phyloP scores from a whole-genome alignment of 805 yeast genomes.

The Lipomyces yamadae region DNA sequence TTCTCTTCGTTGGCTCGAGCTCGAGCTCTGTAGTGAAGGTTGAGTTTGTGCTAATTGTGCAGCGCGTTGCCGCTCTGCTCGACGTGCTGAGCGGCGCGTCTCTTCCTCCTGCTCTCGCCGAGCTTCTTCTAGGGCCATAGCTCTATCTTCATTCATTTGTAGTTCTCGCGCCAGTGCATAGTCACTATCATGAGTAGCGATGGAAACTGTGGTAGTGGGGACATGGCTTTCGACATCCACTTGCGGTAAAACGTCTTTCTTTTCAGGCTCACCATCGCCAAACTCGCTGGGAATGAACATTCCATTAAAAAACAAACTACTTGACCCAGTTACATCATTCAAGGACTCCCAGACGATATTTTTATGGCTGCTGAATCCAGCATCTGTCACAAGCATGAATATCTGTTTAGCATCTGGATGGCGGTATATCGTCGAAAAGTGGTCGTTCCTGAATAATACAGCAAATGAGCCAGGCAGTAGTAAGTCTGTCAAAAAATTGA shows the following conservation, averaged over 20 bases:
- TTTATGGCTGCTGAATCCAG: slow-evolving; percentile 56
- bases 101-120: slow-evolving; percentile 24
- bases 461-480: slow-evolving; percentile 61
- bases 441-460: slow-evolving; percentile 87
- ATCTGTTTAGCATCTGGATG: slow-evolving; percentile 51
- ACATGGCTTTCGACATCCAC: background rate
- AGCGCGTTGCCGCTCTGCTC: slow-evolving; percentile 1
- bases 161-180: slow-evolving; percentile 44
- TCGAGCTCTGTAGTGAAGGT: background rate
- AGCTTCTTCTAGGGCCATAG: slow-evolving; percentile 38
- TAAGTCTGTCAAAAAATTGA: slow-evolving; percentile 52
- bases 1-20: background rate
- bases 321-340: slow-evolving; percentile 65
- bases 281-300: slow-evolving; percentile 54
- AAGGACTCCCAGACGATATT: slow-evolving; percentile 85
- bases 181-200: slow-evolving; percentile 37
- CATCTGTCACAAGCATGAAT: slow-evolving; percentile 74
- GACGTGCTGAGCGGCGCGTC: slow-evolving; percentile 14
- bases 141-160: slow-evolving; percentile 43
- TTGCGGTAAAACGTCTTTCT: background rate
- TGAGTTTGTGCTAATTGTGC: background rate
- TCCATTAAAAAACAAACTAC: slow-evolving; percentile 74
- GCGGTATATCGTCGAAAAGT: slow-evolving; percentile 70
- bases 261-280: slow-evolving; percentile 24
- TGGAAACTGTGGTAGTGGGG: background rate